phyloP scores from a whole-genome alignment of 164 flowering plant species.

The Stephania yunnanensis region DNA sequence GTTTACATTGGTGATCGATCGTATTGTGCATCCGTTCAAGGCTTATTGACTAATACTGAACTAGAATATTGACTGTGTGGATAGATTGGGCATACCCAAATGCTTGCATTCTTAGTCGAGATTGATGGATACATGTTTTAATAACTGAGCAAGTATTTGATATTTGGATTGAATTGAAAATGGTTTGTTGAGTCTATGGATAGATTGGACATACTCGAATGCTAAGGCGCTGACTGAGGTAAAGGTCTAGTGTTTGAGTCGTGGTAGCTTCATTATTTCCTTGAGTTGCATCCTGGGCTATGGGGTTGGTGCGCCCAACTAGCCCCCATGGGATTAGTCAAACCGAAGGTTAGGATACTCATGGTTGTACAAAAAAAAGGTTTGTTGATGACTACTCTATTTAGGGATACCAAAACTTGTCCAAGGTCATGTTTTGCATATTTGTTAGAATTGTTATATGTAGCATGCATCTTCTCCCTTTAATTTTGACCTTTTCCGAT shows the following conservation, averaged over 20 bases:
- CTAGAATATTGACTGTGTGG: background rate
- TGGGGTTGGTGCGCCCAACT: too few relatives aligned
- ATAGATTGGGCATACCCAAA: background rate
- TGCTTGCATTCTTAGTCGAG: background rate
- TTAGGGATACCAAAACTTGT: background rate
- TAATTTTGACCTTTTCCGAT: background rate
- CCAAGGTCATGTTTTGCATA: background rate
- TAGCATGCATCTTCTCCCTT: background rate
- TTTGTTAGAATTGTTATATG: background rate
- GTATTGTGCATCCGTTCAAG: background rate
- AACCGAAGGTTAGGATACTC: too few relatives aligned
- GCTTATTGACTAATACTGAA: background rate
- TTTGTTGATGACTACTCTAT: background rate
- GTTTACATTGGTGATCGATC: background rate
- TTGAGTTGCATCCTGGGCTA: too few relatives aligned
- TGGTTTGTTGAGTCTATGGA: too few relatives aligned
- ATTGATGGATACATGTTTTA: background rate
- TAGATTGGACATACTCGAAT: too few relatives aligned
- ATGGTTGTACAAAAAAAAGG: too few relatives aligned
- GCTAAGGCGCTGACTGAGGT: too few relatives aligned
- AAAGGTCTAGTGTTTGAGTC: too few relatives aligned
- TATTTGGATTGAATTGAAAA: background rate
- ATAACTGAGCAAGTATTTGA: background rate
- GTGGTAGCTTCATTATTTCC: too few relatives aligned
- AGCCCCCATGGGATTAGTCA: too few relatives aligned